Evolutionary conservation across 2,329 filamentous ascomycete genomes (phyloP).

Genomic region (Hortaea sp.): DNA sequence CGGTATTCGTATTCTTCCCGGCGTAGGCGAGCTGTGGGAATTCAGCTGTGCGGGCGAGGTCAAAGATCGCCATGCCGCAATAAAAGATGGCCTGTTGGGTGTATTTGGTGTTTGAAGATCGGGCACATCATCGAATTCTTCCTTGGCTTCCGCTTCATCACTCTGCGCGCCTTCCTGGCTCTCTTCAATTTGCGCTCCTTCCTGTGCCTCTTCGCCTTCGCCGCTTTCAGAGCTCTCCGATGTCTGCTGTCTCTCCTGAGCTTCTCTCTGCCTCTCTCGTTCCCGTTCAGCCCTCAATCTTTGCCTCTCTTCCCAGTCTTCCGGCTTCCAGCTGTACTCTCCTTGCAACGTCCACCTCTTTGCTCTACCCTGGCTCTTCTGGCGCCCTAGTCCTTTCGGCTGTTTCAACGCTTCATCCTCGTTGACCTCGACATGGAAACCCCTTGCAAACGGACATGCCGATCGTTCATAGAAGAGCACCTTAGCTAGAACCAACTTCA

Average conservation of each 20-base stretch:
- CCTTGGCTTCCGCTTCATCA: neutral
- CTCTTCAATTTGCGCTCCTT: constrained; percentile 1
- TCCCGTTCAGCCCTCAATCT: constrained; percentile 11
- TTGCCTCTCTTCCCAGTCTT: constrained; percentile 23
- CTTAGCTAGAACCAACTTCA: constrained; percentile 60
- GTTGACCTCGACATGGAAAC: constrained; percentile 65
- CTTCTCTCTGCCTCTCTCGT: constrained; percentile 38
- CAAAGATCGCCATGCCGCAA: constrained; percentile 20
- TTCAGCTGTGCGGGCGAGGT: constrained; percentile 29
- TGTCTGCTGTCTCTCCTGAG: constrained; percentile 30
- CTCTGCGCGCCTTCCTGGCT: neutral
- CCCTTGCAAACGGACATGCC: constrained; percentile 70
- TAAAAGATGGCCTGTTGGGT: constrained; percentile 9
- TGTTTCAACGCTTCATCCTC: constrained; percentile 58
- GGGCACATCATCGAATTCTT: constrained; percentile 5
- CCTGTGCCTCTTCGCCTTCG: constrained; percentile 3
- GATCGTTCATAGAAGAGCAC: constrained; percentile 82
- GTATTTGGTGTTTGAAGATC: constrained; percentile 10
- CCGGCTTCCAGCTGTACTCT: constrained; percentile 35
- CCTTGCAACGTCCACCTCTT: constrained; percentile 41
- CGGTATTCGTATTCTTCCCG: constrained; percentile 25
- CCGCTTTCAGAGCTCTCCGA: neutral
- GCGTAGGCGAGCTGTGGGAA: constrained; percentile 34
- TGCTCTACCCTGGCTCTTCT: constrained; percentile 51
- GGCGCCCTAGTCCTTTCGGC: constrained; percentile 38